A percentile compares a stretch with the other conserved stretches of the same genome.
Evolutionary conservation across 352 stramenopile genomes (phyloP).

Genomic region (Phytophthora multivora): DNA sequence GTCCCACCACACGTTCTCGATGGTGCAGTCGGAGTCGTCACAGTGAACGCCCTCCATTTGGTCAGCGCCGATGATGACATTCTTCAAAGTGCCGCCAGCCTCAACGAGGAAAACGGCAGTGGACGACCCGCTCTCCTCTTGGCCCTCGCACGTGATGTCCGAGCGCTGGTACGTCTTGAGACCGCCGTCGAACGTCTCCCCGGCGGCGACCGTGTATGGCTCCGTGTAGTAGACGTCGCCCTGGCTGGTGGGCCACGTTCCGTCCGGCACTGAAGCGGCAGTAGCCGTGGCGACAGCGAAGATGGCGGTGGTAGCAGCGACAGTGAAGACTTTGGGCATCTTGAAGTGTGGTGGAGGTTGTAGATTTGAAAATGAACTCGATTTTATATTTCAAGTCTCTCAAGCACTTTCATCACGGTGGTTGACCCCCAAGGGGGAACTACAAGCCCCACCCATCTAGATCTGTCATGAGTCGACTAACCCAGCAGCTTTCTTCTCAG

Average conservation of each 20-base stretch:
- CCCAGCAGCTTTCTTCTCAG: not conserved
- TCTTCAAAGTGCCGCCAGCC: constrained; percentile 51
- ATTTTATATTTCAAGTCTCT: not conserved
- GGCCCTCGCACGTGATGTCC: constrained; percentile 43
- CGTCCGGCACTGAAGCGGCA: constrained; percentile 23
- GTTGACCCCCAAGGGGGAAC: too few species aligned
- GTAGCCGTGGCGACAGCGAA: constrained; percentile 4
- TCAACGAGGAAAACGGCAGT: constrained; percentile 46
- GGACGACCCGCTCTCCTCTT: constrained; percentile 30
- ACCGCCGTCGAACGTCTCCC: constrained; percentile 53
- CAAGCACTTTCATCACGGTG: too few species aligned
- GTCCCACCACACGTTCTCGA: constrained; percentile 64
- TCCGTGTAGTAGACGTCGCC: constrained; percentile 27
- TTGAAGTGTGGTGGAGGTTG: constrained; percentile 10
- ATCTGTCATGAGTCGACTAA: constrained; percentile 10
- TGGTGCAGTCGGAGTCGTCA: constrained; percentile 40
- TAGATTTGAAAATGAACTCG: constrained; percentile 10
- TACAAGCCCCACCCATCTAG: not conserved
- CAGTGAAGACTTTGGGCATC: constrained; percentile 27
- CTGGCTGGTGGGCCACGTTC: constrained; percentile 30
- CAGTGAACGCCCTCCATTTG: constrained; percentile 58
- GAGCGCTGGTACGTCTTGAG: constrained; percentile 66
- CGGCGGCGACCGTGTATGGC: constrained; percentile 39
- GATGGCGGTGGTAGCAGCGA: not conserved
- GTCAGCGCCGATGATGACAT: constrained; percentile 55